A percentile compares a stretch with the other conserved stretches of the same genome.
These are phyloP conservation scores for Fusarium sp. DNA, from an alignment of 2,329 filamentous ascomycete species.

Conservation along the genomic window DNA sequence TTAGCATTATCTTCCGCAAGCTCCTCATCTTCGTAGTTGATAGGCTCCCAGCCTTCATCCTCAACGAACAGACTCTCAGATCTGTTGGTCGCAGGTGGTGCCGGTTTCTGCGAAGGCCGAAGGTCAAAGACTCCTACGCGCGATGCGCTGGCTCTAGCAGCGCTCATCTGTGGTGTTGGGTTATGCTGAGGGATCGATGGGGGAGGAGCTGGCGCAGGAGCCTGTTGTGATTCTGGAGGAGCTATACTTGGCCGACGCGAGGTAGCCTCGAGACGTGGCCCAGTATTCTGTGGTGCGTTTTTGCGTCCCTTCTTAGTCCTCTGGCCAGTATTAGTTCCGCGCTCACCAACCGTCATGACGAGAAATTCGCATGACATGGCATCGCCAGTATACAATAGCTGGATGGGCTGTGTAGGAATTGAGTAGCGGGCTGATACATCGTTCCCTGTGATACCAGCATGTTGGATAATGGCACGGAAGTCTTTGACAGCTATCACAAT, in stretches of 20 bases:
- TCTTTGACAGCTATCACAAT: slow-evolving; percentile 86
- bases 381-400: slow-evolving; percentile 76
- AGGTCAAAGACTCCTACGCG: slow-evolving; percentile 56
- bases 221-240: slow-evolving; percentile 48
- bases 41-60: slow-evolving; percentile 80
- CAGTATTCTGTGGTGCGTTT: slow-evolving; percentile 46
- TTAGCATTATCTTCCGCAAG: slow-evolving; percentile 71
- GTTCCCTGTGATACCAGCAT: slow-evolving; percentile 77
- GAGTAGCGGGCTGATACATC: slow-evolving; percentile 77
- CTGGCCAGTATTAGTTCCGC: slow-evolving; percentile 59
- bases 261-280: slow-evolving; percentile 60
- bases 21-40: slow-evolving; percentile 68
- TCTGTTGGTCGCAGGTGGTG: slow-evolving; percentile 67
- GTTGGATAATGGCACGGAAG: slow-evolving; percentile 81
- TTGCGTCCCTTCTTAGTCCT: slow-evolving; percentile 61
- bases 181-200: slow-evolving; percentile 46
- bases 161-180: slow-evolving; percentile 48
- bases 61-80: slow-evolving; percentile 80
- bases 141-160: slow-evolving; percentile 50
- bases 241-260: slow-evolving; percentile 57
- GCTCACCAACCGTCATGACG: slow-evolving; percentile 83
- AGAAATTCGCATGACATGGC: slow-evolving; percentile 81
- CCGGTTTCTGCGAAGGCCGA: slow-evolving; percentile 65
- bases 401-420: slow-evolving; percentile 75
- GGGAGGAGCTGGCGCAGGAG: slow-evolving; percentile 38